These are phyloP conservation scores for Neofusicoccum sp. DNA, from an alignment of 2,329 filamentous ascomycete species.

Conservation along the genomic window DNA sequence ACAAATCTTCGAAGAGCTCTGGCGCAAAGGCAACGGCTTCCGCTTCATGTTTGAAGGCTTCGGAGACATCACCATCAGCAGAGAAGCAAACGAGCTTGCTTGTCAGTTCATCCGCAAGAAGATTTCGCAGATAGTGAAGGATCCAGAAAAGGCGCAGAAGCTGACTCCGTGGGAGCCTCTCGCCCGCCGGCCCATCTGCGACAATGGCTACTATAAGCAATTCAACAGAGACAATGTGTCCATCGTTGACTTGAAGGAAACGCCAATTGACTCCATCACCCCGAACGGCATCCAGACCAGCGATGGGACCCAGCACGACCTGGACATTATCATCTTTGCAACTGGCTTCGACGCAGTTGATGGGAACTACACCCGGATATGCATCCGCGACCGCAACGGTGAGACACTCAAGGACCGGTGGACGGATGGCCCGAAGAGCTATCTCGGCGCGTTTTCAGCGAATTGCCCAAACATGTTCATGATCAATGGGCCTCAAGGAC, in stretches of 20 bases:
- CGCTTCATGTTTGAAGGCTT: constrained; percentile 32
- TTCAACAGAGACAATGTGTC: constrained; percentile 47
- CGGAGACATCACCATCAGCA: constrained; percentile 23
- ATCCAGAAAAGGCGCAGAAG: constrained; percentile 22
- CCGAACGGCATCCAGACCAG: constrained; percentile 48
- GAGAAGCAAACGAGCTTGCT: constrained; percentile 26
- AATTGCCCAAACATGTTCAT: constrained; percentile 49
- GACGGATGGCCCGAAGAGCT: constrained; percentile 23
- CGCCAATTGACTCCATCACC: constrained; percentile 47
- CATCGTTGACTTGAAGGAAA: constrained; percentile 39
- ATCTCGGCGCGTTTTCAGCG: constrained; percentile 39
- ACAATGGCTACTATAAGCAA: constrained; percentile 38
- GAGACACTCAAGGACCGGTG: constrained; percentile 17
- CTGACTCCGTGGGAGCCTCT: constrained; percentile 21
- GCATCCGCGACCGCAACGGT: constrained; percentile 33
- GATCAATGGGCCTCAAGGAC: constrained; percentile 40
- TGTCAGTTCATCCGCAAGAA: constrained; percentile 26
- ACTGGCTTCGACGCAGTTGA: constrained; percentile 44
- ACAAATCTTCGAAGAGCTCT: constrained; percentile 18
- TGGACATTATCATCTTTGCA: constrained; percentile 53
- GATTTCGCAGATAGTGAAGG: constrained; percentile 26
- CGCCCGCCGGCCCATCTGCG: constrained; percentile 19
- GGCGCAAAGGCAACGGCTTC: constrained; percentile 27
- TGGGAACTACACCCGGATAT: constrained; percentile 36
- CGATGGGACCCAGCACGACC: constrained; percentile 48